These are phyloP conservation scores for Boletus reticulatus DNA, from an alignment of 768 basidiomycete species.

Conservation along the genomic window DNA sequence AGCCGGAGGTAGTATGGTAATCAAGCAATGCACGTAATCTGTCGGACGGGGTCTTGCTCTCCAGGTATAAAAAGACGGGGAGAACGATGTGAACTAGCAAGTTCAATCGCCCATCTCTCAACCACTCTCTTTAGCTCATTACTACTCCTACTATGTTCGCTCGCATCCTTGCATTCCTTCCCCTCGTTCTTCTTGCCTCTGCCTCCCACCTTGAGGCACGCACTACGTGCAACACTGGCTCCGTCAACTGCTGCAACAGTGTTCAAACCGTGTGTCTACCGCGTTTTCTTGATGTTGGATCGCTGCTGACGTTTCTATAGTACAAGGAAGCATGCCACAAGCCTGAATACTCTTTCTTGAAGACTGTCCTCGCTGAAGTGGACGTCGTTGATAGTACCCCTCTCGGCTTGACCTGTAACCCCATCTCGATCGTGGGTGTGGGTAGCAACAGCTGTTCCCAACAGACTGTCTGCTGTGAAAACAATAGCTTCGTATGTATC, in stretches of 20 bases:
- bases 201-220: slow-evolving; percentile 5
- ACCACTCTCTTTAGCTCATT: not conserved
- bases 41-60: not conserved
- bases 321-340: not conserved
- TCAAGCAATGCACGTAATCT: not conserved
- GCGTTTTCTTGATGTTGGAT: too few species aligned
- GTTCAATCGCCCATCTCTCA: not conserved
- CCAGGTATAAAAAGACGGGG: slow-evolving; percentile 12
- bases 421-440: not conserved
- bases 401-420: not conserved
- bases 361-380: not conserved
- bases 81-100: not conserved
- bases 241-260: slow-evolving; percentile 8
- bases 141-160: slow-evolving; percentile 12
- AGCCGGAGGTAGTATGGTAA: not conserved
- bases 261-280: not conserved
- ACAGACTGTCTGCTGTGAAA: slow-evolving; percentile 8
- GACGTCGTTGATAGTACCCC: not conserved
- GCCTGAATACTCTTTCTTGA: too few species aligned
- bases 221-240: slow-evolving; percentile 7
- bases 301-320: not conserved
- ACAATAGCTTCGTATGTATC: not conserved
- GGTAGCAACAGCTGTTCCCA: not conserved
- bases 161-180: slow-evolving; percentile 15
- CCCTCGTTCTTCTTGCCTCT: slow-evolving; percentile 15